Evolutionary conservation across 345 rosid genomes (phyloP).

Genomic region (Melastoma malabathricum): DNA sequence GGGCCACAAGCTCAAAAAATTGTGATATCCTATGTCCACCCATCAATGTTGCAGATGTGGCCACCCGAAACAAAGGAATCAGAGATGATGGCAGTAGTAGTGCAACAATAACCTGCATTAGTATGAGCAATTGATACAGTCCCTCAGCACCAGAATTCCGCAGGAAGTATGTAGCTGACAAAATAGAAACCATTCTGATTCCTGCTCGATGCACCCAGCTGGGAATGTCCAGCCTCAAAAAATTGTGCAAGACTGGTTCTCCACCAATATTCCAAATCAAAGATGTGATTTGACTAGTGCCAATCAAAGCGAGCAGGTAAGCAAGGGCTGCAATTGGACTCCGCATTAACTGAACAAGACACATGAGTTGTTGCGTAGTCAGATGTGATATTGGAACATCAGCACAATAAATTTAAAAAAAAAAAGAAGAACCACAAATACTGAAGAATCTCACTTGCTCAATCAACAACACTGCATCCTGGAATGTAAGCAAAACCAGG

Average conservation of each 20-base stretch:
- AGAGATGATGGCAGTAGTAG: constrained; percentile 82
- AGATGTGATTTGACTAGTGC: constrained; percentile 64
- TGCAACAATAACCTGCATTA: constrained; percentile 72
- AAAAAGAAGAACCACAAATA: constrained; percentile 3
- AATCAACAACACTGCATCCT: constrained; percentile 77
- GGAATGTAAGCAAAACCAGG: constrained; percentile 67
- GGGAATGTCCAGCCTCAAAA: constrained; percentile 74
- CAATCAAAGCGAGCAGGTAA: constrained; percentile 46
- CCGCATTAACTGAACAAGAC: constrained; percentile 47
- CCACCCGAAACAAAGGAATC: constrained; percentile 80
- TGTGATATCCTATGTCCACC: constrained; percentile 72
- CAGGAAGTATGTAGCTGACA: constrained; percentile 78
- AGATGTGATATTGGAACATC: neutral
- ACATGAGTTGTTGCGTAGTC: neutral
- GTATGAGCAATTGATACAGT: constrained; percentile 67
- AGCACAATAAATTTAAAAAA: neutral
- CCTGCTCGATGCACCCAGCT: constrained; percentile 88
- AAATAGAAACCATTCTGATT: constrained; percentile 60
- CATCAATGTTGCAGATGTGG: constrained; percentile 79
- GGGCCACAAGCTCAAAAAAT: constrained; percentile 47
- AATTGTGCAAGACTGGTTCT: constrained; percentile 56
- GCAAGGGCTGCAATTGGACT: constrained; percentile 45
- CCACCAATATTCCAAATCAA: constrained; percentile 76
- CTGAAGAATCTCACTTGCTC: constrained; percentile 55
- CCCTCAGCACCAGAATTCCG: constrained; percentile 94